Conservation (phyloP, 2,329 filamentous ascomycete species). For the Fusarium phyllophilum region DNA sequence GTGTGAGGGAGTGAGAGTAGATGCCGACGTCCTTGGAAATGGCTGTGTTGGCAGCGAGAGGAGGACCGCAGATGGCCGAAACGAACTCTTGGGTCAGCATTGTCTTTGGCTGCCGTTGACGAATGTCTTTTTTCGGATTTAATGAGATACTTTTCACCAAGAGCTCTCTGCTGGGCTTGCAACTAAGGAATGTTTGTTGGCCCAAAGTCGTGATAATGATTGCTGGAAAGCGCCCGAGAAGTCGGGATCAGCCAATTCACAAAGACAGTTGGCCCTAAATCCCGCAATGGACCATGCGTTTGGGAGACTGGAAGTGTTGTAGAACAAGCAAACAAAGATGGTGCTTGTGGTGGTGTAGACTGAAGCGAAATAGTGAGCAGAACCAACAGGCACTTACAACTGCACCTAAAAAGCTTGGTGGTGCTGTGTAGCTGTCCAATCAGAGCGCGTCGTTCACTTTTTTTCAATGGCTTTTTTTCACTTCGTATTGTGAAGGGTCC, state of each 20-base stretch:
- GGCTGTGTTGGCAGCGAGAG: slow-evolving; percentile 69
- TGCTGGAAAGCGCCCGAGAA: neutral
- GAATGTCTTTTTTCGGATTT: neutral
- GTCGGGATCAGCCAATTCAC: slow-evolving; percentile 7
- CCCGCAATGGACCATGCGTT: neutral
- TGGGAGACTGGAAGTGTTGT: slow-evolving; percentile 8
- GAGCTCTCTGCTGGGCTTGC: slow-evolving; percentile 3
- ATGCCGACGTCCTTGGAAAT: slow-evolving; percentile 85
- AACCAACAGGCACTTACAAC: slow-evolving; percentile 27
- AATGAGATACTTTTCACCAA: neutral
- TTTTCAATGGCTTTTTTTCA: slow-evolving; percentile 15
- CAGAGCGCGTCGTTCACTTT: neutral
- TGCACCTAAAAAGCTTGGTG: neutral
- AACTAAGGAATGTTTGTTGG: slow-evolving; percentile 30
- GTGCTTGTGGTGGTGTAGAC: neutral
- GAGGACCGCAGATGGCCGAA: slow-evolving; percentile 66
- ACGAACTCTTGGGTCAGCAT: slow-evolving; percentile 72
- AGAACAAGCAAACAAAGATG: slow-evolving; percentile 28
- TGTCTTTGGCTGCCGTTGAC: slow-evolving; percentile 11
- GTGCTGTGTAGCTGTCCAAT: slow-evolving; percentile 19
- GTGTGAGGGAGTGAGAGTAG: slow-evolving; percentile 84
- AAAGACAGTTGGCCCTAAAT: slow-evolving; percentile 8
- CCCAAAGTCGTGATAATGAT: neutral
- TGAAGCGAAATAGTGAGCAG: neutral
- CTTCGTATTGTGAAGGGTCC: slow-evolving; percentile 6